phyloP scores from a whole-genome alignment of 2,329 filamentous ascomycete genomes.

The Mycosphaerella sp. region DNA sequence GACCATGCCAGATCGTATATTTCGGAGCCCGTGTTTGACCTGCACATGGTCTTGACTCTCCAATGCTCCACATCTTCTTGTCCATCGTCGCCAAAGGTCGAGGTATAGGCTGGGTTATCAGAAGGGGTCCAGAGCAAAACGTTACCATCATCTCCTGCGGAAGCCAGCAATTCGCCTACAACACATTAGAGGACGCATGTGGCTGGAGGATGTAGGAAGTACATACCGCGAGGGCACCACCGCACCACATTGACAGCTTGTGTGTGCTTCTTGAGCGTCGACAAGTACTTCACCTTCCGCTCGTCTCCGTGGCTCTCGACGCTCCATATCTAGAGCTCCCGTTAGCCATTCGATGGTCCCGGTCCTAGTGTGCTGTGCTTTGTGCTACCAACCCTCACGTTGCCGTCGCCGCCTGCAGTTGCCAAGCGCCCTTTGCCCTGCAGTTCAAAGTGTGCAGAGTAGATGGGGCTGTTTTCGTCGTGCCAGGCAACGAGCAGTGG shows the following conservation, averaged over 20 bases:
- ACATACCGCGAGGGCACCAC: slow-evolving; percentile 83
- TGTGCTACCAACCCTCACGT: slow-evolving; percentile 68
- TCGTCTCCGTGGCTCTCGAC: slow-evolving; percentile 80
- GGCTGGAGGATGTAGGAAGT: not conserved
- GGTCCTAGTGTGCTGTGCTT: not conserved
- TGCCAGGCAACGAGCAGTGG: slow-evolving; percentile 99
- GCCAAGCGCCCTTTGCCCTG: slow-evolving; percentile 85
- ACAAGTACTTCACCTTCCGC: slow-evolving; percentile 83
- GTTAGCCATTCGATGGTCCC: not conserved
- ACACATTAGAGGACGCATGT: not conserved
- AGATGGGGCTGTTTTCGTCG: slow-evolving; percentile 92
- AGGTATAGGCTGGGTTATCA: slow-evolving; percentile 59
- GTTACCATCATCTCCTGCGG: slow-evolving; percentile 94
- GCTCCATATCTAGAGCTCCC: slow-evolving; percentile 68
- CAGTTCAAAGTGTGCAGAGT: slow-evolving; percentile 94
- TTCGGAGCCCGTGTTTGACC: slow-evolving; percentile 77
- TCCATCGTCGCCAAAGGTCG: slow-evolving; percentile 70
- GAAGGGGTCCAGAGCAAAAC: slow-evolving; percentile 93
- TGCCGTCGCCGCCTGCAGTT: slow-evolving; percentile 92
- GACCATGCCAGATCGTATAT: slow-evolving; percentile 99
- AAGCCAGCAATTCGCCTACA: slow-evolving; percentile 83
- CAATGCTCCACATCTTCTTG: slow-evolving; percentile 94
- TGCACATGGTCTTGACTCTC: slow-evolving; percentile 96
- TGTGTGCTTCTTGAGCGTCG: slow-evolving; percentile 86
- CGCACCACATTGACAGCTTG: slow-evolving; percentile 97